These are phyloP conservation scores for Apiospora marii DNA, from an alignment of 2,329 filamentous ascomycete species.

Conservation along the genomic window DNA sequence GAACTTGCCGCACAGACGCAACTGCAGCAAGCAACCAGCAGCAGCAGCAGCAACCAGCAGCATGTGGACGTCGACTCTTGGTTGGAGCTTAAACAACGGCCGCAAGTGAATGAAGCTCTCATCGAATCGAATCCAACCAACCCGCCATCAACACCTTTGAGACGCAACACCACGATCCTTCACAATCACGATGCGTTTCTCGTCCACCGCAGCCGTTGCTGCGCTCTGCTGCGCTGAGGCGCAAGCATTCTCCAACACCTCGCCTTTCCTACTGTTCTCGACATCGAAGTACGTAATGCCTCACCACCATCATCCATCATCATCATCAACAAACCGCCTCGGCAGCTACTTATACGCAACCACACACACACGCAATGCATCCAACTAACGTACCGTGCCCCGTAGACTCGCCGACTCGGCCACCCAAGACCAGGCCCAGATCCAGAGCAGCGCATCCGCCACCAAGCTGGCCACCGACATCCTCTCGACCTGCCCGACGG, in stretches of 20 bases:
- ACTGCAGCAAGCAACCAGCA: not conserved
- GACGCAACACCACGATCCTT: conserved; percentile 31
- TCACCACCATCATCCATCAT: conserved; percentile 8
- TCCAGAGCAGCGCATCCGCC: conserved; percentile 58
- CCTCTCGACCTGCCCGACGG: conserved; percentile 74
- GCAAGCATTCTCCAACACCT: conserved; percentile 83
- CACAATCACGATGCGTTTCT: conserved; percentile 57
- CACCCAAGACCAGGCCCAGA: conserved; percentile 48
- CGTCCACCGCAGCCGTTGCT: conserved; percentile 55
- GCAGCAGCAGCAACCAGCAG: not conserved
- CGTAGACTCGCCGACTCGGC: conserved; percentile 40
- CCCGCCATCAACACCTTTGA: conserved; percentile 21
- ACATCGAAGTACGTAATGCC: conserved; percentile 72
- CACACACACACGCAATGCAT: not conserved
- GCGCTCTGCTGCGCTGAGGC: conserved; percentile 62
- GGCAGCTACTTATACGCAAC: not conserved
- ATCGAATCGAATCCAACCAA: conserved; percentile 9
- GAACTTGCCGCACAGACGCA: conserved; percentile 25
- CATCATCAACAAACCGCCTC: not conserved
- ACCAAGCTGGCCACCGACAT: conserved; percentile 54
- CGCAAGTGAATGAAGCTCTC: conserved; percentile 12
- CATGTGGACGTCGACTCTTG: conserved; percentile 11
- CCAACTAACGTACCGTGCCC: not conserved
- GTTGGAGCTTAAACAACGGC: conserved; percentile 13
- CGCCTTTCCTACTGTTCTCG: conserved; percentile 89